These are phyloP conservation scores for Kodamaea fukazawae DNA, from an alignment of 805 yeast species.

Conservation along the genomic window DNA sequence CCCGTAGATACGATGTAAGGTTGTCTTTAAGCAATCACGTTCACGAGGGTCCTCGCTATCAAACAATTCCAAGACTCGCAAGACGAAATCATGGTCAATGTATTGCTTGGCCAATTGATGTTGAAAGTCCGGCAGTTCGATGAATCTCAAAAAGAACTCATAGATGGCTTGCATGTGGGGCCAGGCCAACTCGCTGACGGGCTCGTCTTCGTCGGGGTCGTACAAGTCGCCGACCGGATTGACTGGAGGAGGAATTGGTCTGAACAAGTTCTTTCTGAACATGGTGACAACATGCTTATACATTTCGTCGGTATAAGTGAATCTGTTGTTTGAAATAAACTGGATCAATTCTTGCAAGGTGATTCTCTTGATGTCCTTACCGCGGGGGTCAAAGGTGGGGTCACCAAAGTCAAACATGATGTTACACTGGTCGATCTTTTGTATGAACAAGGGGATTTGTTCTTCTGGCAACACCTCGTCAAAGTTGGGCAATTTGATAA, in stretches of 20 bases:
- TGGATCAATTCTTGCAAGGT: conserved; percentile 88
- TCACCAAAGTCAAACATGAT: conserved; percentile 92
- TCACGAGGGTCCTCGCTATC: conserved; percentile 97
- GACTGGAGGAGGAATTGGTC: conserved; percentile 98
- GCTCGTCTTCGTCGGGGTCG: conserved; percentile 99
- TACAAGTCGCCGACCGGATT: conserved; percentile 94
- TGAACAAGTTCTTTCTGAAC: conserved; percentile 85
- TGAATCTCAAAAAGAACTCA: conserved; percentile 88
- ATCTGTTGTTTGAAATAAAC: conserved; percentile 77
- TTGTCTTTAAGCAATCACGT: conserved; percentile 91
- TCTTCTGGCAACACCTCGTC: conserved; percentile 83
- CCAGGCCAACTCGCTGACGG: conserved; percentile 95
- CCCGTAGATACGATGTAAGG: conserved; percentile 93
- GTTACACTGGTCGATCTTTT: conserved; percentile 92
- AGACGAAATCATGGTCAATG: conserved; percentile 87
- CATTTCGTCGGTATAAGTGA: conserved; percentile 87
- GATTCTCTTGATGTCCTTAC: conserved; percentile 85
- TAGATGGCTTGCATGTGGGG: conserved; percentile 97
- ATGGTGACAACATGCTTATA: conserved; percentile 82
- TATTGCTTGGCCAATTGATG: conserved; percentile 90
- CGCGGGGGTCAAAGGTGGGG: conserved; percentile 86
- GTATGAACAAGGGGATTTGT: conserved; percentile 73
- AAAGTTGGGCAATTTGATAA: conserved; percentile 77
- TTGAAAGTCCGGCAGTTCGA: conserved; percentile 92
- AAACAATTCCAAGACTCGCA: conserved; percentile 78